A percentile compares a stretch with the other conserved stretches of the same genome.
These are phyloP conservation scores for Geotrichum aggregatum DNA, from an alignment of 1,139 yeast species.

Conservation along the genomic window DNA sequence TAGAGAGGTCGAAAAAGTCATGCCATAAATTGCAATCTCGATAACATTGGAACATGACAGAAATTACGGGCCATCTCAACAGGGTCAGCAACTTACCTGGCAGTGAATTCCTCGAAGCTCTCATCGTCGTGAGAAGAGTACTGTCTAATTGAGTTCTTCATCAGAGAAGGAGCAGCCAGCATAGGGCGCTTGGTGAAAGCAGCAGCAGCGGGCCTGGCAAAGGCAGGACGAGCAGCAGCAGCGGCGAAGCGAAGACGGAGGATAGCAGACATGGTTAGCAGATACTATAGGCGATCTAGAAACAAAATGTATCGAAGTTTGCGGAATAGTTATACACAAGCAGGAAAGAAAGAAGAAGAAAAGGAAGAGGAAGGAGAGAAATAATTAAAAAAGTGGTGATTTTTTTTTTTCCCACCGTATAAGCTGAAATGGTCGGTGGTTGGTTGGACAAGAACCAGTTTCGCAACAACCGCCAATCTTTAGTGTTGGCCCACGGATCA, in stretches of 20 bases:
- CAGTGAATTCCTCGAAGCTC: constrained; percentile 91
- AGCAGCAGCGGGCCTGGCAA: constrained; percentile 26
- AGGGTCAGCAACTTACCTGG: constrained; percentile 41
- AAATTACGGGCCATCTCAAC: background rate
- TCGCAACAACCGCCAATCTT: background rate
- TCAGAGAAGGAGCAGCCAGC: constrained; percentile 32
- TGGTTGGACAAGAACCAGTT: constrained; percentile 10
- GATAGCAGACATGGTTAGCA: constrained; percentile 23
- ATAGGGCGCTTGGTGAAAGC: constrained; percentile 31
- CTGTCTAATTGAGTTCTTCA: constrained; percentile 45
- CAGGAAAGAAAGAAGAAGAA: constrained; percentile 1
- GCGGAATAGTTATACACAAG: constrained; percentile 10
- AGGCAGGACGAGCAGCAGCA: constrained; percentile 24
- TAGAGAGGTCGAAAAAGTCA: constrained; percentile 8
- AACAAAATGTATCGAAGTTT: constrained; percentile 11
- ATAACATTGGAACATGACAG: too few relatives aligned
- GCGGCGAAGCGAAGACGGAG: constrained; percentile 26
- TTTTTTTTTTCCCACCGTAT: constrained; percentile 4
- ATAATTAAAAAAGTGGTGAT: constrained; percentile 2
- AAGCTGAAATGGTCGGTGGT: constrained; percentile 15
- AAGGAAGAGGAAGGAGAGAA: constrained; percentile 1
- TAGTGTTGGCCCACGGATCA: too few relatives aligned
- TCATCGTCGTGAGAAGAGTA: constrained; percentile 79
- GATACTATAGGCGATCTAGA: constrained; percentile 6
- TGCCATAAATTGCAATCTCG: constrained; percentile 8